Evolutionary conservation across 1,284 basidiomycete genomes (phyloP), one percentile per base, ranked within the genome.

Genomic region (Fomes fomentarius): DNA sequence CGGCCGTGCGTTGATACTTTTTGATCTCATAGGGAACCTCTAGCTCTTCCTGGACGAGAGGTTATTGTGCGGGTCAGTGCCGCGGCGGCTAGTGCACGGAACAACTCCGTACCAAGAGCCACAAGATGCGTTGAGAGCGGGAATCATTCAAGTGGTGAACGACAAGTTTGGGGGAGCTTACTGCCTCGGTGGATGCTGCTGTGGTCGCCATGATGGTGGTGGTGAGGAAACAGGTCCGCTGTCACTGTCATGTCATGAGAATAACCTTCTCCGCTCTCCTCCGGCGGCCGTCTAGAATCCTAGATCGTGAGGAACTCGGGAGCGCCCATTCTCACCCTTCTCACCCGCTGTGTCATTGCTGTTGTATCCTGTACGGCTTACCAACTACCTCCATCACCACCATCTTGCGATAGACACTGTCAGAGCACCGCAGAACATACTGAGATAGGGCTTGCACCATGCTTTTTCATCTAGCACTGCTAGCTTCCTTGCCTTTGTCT

Each of bases 101-200:
- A 14, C 31, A 38, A 37, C 35, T 33, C 19, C 50, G 21, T 53
- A 81, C 81, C 54, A 83, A 68, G n/a, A 83, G 70, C 81, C 80
- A 84, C 12, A 83, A 67, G 47, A 83, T 70, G 17, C 81, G 72
- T 56, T 80, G 78, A 11, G 80, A 81, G 22, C 80, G 76, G 9
- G 80, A 81, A 53, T 80, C 65, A 54, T 80, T 75, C 35, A 83
- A 67, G 60, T 83, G 79, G 60, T 83, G 80, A 7, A 83, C 62
- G 28, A 71, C 66, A 37, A 80, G 59, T 33, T 54, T 65, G 15
- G 56, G 48, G 4, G 33, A 22, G 15, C 5, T 48, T 8, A n/a
- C 41, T n/a, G 25, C 21, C 14, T 38, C 34, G 42, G 31, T 14
- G 31, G 43, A 37, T 30, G 50, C 37, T 21, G 35, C 39, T 33